Evolutionary conservation across 75 land plant species (phyloP), one percentile per base, ranked within the genome.

Genomic region (Picea sitchensis): DNA sequence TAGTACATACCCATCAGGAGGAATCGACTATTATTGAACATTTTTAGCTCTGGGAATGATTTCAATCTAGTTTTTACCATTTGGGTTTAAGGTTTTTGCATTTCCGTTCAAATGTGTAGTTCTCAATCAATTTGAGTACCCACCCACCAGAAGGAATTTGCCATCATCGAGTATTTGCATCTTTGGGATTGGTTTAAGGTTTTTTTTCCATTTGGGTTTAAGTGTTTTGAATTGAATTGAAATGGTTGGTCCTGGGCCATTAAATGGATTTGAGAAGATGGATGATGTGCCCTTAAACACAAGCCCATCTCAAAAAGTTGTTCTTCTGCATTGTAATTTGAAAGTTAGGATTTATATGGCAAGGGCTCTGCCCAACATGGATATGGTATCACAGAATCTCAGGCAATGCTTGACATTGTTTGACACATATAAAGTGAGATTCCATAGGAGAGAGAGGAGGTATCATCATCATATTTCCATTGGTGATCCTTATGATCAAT

Each of bases 401-500:
- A 79, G 91, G 67, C 94, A 93, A 73, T 86, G 71, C 69, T 80
- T 90, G 73, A 71, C 93, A 62, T 68, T 76, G 5, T 82, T 87
- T 34, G 77, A 56, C 54, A 41, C 88, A 20, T 86, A 88, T 68
- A 31, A 36, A 17, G 61, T 78, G 18, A 38, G 69, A 73, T 60
- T 77, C 5, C 76, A 20, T 26, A 31, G 63, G 58, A 34, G 73
- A 36, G 38, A 47, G 17, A 60, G 0, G 3, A 44, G 61, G 14
- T 81, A 65, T n/a, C 77, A 31, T 60, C 31, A 4, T 41, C 44
- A 41, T 41, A 88, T 80, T 34, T 90, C 91, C 73, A 93, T 92
- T 36, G 91, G 96, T 60, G 96, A 93, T 69, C 94, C 98, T 12
- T 96, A 96, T 81, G 54, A n/a, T n/a, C n/a, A n/a, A n/a, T n/a